A percentile compares a stretch with the other conserved stretches of the same genome.
phyloP scores from a whole-genome alignment of 2,329 filamentous ascomycete genomes.

The Scedosporium apiospermum region DNA sequence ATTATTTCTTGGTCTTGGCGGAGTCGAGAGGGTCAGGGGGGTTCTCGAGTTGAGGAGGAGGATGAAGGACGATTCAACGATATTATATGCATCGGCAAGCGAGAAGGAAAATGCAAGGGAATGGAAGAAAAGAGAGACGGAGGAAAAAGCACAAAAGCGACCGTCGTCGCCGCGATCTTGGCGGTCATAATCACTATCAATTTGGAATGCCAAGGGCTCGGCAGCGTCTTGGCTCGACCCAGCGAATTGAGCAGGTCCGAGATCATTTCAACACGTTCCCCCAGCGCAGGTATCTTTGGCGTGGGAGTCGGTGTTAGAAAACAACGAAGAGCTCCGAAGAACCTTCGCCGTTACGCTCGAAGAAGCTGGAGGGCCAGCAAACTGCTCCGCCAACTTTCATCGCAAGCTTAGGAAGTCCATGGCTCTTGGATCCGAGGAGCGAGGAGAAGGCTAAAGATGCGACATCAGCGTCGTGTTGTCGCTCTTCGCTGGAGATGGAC shows the following conservation, averaged over 20 bases:
- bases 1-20: not conserved
- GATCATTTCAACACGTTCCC: not conserved
- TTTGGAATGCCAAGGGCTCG: slow-evolving; percentile 4
- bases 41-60: not conserved
- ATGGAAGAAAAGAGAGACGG: slow-evolving; percentile 5
- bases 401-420: too few species aligned
- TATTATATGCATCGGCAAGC: not conserved
- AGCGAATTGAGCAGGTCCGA: slow-evolving; percentile 1
- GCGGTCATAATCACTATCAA: slow-evolving; percentile 3
- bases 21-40: not conserved
- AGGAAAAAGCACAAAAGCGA: slow-evolving; percentile 2
- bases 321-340: too few species aligned
- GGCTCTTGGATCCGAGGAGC: not conserved
- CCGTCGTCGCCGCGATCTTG: slow-evolving; percentile 5
- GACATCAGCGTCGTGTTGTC: not conserved
- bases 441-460: not conserved
- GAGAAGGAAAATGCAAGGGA: not conserved
- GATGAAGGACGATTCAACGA: not conserved
- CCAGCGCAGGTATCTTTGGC: too few species aligned
- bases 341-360: too few species aligned
- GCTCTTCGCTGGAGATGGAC: not conserved
- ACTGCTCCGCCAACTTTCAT: too few species aligned
- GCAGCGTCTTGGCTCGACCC: not conserved
- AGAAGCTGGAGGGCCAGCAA: too few species aligned
- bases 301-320: too few species aligned